Percentiles rank a stretch among this genome's conserved stretches.
Evolutionary conservation across 2,329 filamentous ascomycete species (phyloP).

Genomic region (Scortechinia acanthostroma): DNA sequence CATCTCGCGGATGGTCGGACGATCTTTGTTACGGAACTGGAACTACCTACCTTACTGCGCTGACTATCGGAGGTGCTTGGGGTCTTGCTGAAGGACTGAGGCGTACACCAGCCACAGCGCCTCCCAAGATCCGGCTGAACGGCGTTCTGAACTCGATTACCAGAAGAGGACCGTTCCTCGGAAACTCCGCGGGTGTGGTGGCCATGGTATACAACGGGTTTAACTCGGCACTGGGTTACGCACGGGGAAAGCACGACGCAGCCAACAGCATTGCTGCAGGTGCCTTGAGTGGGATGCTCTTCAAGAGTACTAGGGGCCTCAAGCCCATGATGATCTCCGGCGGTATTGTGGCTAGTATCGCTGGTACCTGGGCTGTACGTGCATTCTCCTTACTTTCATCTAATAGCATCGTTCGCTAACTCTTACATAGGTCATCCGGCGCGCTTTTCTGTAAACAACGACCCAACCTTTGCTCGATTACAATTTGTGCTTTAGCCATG

Average conservation of each 20-base stretch:
- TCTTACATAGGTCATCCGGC: neutral
- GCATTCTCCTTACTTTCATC: neutral
- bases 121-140: conserved; percentile 88
- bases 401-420: neutral
- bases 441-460: neutral
- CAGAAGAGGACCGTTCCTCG: conserved; percentile 83
- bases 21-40: conserved; percentile 97
- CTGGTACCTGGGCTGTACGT: conserved; percentile 85
- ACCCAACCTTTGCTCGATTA: neutral
- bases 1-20: conserved; percentile 93
- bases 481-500: neutral
- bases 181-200: conserved; percentile 91
- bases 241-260: conserved; percentile 80
- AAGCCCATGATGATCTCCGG: conserved; percentile 92
- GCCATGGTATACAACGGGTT: conserved; percentile 93
- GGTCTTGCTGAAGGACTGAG: conserved; percentile 80
- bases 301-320: conserved; percentile 88
- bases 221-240: conserved; percentile 75
- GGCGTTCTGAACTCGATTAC: conserved; percentile 91
- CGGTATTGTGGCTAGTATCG: conserved; percentile 77
- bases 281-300: conserved; percentile 81
- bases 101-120: conserved; percentile 63
- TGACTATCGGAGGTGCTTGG: conserved; percentile 83
- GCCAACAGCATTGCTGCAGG: conserved; percentile 83
- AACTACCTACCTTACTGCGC: conserved; percentile 82